Evolutionary conservation across 2,329 filamentous ascomycete genomes (phyloP).

Genomic region (Monascus ruber): DNA sequence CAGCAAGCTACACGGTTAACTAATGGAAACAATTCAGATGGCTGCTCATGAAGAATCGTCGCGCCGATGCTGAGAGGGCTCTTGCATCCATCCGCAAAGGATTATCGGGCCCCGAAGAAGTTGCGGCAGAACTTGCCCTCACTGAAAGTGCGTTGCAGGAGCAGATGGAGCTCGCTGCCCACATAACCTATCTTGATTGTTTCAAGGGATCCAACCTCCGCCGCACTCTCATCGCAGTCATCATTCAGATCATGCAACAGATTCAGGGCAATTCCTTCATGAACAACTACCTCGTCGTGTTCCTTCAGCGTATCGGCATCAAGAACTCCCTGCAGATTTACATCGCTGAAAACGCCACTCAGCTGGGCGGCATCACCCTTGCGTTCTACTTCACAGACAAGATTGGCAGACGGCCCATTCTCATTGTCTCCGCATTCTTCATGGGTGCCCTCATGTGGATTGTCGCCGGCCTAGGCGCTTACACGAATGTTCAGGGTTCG

Average conservation of each 20-base stretch:
- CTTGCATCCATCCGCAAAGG: not conserved
- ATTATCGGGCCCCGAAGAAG: not conserved
- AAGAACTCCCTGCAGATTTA: not conserved
- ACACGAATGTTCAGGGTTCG: no score
- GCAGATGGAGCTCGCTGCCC: not conserved
- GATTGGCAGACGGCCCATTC: not conserved
- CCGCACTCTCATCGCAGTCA: slow-evolving; percentile 1
- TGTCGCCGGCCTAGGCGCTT: no score
- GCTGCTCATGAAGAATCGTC: not conserved
- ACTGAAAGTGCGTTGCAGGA: not conserved
- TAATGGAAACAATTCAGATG: not conserved
- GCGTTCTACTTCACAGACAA: not conserved
- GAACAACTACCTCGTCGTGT: not conserved
- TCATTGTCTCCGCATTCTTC: slow-evolving; percentile 3
- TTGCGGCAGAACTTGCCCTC: slow-evolving; percentile 5
- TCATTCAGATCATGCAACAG: slow-evolving; percentile 2
- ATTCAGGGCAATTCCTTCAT: slow-evolving; percentile 1
- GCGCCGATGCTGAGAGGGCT: not conserved
- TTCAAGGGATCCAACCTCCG: slow-evolving; percentile 4
- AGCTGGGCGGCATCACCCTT: not conserved
- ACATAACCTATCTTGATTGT: slow-evolving; percentile 2
- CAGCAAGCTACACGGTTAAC: no score
- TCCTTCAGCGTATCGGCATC: not conserved
- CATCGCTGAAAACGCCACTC: not conserved
- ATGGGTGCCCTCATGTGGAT: no score